Evolutionary conservation across 1,139 yeast genomes (phyloP), one percentile per base, ranked within the genome.

Genomic region (Hansenula anomala): DNA sequence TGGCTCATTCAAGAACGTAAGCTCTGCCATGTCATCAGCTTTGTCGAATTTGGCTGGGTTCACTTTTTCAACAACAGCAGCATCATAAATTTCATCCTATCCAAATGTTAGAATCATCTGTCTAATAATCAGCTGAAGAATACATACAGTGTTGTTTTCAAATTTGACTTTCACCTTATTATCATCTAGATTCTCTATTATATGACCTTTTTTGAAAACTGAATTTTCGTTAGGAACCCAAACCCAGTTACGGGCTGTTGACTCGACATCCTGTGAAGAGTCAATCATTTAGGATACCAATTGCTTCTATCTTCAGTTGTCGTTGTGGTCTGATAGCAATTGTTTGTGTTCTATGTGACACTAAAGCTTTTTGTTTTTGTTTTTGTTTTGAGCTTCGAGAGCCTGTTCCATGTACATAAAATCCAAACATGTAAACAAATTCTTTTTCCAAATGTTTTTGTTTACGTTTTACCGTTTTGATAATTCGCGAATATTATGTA

Each of bases 11-110:
- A 92, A 69, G 59, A 83, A 90, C 2, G 99, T 94, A 51, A 92
- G 69, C 52, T 90, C 96, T 0, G 98, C 97, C 94, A 92, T 88
- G 57, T 92, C 97, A 51, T 85, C 80, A 44, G 95, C 90, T 54
- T 80, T 83, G 61, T 92, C 95, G 60, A 92, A 92, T 52, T 87
- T 86, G n/a, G 82, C 72, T 2, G 99, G 98, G 57, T 92, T 92
- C 41, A 85, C 82, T 48, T 79, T 78, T 47, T 85, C 84, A 17
- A 82, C 66, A 24, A 63, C 60, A 20, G 66, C 63, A 25, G 73
- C 66, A 23, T 67, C 65, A 5, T 80, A 68, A 3, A 59, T 56
- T 19, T 66, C 67, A 27, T 68, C 69, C 60, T 63, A n/a, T 27
- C 4, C 10, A 17, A 12, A 14, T 5, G 32, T 31, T 24, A 35